Evolutionary conservation across 139 green algal genomes (phyloP).

Genomic region (Microglena sp.): DNA sequence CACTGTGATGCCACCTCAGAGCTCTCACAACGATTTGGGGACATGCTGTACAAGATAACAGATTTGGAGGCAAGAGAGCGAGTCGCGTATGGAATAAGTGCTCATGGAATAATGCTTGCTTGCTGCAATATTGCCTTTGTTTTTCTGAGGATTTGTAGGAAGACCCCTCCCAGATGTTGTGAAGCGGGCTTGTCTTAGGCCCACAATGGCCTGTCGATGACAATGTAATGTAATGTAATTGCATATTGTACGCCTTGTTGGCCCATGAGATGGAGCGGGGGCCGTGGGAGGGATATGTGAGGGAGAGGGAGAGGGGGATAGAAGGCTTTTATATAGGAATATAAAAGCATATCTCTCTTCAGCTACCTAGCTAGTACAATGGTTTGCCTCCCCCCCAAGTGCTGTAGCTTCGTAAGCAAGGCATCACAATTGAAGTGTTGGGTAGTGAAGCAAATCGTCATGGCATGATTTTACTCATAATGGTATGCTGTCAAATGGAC

Average conservation of each 20-base stretch:
- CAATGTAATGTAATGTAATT: no score
- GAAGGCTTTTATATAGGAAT: no score
- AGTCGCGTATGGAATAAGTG: neutral
- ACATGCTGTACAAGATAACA: conserved; percentile 68
- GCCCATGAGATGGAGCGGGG: neutral
- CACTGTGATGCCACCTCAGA: conserved; percentile 27
- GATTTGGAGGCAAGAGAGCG: conserved; percentile 59
- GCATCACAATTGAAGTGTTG: neutral
- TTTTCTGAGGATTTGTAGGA: no score
- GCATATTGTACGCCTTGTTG: neutral
- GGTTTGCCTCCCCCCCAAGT: neutral
- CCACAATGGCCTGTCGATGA: no score
- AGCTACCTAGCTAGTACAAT: neutral
- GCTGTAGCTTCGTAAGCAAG: neutral
- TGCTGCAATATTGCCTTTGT: no score
- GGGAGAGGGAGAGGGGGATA: neutral
- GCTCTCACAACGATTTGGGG: conserved; percentile 57
- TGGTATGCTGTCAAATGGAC: neutral
- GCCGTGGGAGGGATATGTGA: neutral
- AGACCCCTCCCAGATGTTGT: no score
- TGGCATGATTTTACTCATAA: neutral
- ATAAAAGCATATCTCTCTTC: no score
- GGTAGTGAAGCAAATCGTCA: neutral
- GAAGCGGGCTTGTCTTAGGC: no score
- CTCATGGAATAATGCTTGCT: no score